Evolutionary conservation across 1,139 yeast species (phyloP).

Genomic region (Taphrina populina): DNA sequence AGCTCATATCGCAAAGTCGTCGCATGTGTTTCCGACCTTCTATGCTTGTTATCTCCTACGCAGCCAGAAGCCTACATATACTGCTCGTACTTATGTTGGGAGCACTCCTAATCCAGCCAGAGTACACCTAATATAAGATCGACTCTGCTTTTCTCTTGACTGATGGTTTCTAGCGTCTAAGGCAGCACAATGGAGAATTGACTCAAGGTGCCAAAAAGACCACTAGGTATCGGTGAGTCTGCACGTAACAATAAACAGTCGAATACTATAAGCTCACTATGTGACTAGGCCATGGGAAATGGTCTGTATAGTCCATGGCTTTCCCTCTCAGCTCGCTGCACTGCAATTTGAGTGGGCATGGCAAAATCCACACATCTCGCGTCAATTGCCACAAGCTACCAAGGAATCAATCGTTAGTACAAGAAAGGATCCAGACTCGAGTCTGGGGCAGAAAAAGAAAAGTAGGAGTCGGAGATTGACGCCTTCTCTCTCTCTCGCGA

Average conservation of each 20-base stretch:
- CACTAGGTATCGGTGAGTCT: conserved; percentile 12
- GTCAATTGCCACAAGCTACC: conserved; percentile 29
- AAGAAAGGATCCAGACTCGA: conserved; percentile 13
- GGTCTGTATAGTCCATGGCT: conserved; percentile 63
- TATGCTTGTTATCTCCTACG: conserved; percentile 69
- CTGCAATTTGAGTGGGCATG: conserved; percentile 54
- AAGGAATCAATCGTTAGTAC: conserved; percentile 16
- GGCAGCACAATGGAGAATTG: conserved; percentile 76
- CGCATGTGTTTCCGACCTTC: conserved; percentile 46
- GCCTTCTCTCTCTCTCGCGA: conserved; percentile 24
- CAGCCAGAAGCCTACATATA: conserved; percentile 53
- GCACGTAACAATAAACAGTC: too few species aligned
- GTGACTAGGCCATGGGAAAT: conserved; percentile 67
- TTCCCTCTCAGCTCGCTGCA: conserved; percentile 69
- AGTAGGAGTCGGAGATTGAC: conserved; percentile 10
- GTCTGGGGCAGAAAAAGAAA: conserved; percentile 15
- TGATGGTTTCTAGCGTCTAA: conserved; percentile 48
- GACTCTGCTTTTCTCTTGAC: background rate
- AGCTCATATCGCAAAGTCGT: too few species aligned
- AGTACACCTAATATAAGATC: conserved; percentile 39
- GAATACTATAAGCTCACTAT: background rate
- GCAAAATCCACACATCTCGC: conserved; percentile 34
- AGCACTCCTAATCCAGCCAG: conserved; percentile 73
- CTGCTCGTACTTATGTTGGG: conserved; percentile 63
- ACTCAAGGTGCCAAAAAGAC: conserved; percentile 71